Percentiles rank a stretch among this genome's conserved stretches.
Conservation (phyloP, 2,329 filamentous ascomycete species). For the Botrytis fragariae region DNA sequence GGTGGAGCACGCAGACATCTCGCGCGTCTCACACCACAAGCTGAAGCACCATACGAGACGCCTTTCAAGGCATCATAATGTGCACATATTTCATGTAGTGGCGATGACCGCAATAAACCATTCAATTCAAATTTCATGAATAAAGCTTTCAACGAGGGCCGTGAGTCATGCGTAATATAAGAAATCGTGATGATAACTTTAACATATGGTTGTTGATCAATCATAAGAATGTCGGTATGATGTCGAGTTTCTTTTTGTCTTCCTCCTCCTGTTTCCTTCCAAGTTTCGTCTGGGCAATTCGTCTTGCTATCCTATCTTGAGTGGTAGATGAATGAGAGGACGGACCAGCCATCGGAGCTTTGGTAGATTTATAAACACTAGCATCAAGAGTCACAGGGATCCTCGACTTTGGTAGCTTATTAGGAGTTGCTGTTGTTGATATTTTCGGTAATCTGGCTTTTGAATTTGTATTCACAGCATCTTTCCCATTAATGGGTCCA, state of each 20-base stretch:
- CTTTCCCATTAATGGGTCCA: not conserved
- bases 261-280: conserved; percentile 28
- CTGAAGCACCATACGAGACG: conserved; percentile 74
- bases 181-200: not conserved
- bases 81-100: not conserved
- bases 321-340: not conserved
- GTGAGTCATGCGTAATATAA: not conserved
- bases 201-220: not conserved
- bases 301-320: conserved; percentile 18
- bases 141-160: not conserved
- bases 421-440: not conserved
- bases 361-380: not conserved
- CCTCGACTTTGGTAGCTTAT: not conserved
- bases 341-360: not conserved
- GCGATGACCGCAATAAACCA: not conserved
- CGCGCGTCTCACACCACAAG: conserved; percentile 79
- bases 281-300: conserved; percentile 28
- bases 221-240: conserved; percentile 34
- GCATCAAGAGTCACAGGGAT: not conserved
- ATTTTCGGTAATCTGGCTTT: not conserved
- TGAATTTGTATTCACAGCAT: not conserved
- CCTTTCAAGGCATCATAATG: conserved; percentile 43
- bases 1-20: conserved; percentile 75
- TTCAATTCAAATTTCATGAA: not conserved
- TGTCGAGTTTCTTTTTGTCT: conserved; percentile 27